Base-by-base conservation (phyloP, 2,329 filamentous ascomycete species). In the Aspergillus neotritici region DNA sequence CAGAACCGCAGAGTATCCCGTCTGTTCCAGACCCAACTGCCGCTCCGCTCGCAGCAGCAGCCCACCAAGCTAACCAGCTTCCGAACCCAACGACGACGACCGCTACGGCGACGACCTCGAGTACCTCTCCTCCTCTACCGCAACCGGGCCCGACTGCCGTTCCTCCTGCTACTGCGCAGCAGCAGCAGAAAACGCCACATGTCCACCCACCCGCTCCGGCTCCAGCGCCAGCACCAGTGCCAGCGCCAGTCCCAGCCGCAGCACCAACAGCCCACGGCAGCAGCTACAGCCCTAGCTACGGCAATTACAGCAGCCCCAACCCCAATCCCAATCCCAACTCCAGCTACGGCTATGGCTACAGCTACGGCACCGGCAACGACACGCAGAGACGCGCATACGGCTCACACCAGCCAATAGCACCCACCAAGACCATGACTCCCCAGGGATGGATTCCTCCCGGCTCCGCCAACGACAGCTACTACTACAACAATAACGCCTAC, bases 91-190 rank as follows among this genome's bases (percentile, higher is more conserved):
- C 54, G 1, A 53, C 52, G 6, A 48, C 51, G 34, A 51, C 57
- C 38, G 38, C 56, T 5, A 46, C 56, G 11, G 47, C 55, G 17
- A 45, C 55, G 13, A 49, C 54, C 17, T 48, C 54, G n/a, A 53
- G 49, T 21, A 48, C 54, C 9, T 56, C 65, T 3, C 67, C 70
- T 15, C 68, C 68, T 34, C 61, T 66, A 5, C 68, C 69, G 6
- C 66, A 67, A 50, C 61, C 69, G 25, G 68, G 67, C 14, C 60
- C 56, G 21, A 49, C 43, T 7, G 55, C 50, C 3, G 14, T 41
- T 7, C 54, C 58, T 21, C 34, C 17, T 4, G 37, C 46, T 46
- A n/a, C 31, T 17, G 21, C 39, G 8, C 28, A 35, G 37, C 25
- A 32, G 33, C 32, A 29, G 13, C 42, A 34, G 36, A 62, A 31